phyloP scores from a whole-genome alignment of 2,329 filamentous ascomycete genomes.

The Fusarium gaditjirri region DNA sequence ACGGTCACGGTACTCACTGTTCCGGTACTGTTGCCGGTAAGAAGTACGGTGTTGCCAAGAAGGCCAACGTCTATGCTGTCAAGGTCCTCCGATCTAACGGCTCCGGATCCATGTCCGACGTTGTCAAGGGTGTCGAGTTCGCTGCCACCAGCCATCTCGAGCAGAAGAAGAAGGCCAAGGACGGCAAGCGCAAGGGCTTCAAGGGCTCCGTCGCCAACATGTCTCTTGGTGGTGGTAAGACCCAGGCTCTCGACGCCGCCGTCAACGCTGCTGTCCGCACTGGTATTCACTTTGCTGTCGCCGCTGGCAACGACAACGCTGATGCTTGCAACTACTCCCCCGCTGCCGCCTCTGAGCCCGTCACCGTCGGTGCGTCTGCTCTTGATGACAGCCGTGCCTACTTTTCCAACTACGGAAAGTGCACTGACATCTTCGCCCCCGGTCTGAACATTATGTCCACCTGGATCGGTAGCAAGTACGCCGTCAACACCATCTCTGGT shows the following conservation, averaged over 20 bases:
- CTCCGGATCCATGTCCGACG: constrained; percentile 97
- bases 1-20: constrained; percentile 99
- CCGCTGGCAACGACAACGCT: constrained; percentile 98
- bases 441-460: constrained; percentile 97
- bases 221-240: constrained; percentile 98
- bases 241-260: constrained; percentile 86
- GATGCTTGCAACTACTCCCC: constrained; percentile 99
- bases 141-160: constrained; percentile 83
- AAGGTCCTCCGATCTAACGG: constrained; percentile 98
- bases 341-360: constrained; percentile 87
- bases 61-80: constrained; percentile 95
- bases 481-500: constrained; percentile 98
- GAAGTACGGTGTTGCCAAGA: constrained; percentile 99
- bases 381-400: constrained; percentile 96
- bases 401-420: constrained; percentile 99
- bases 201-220: constrained; percentile 99
- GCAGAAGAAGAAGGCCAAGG: constrained; percentile 81
- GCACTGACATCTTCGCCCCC: constrained; percentile 98
- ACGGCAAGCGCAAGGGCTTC: constrained; percentile 93
- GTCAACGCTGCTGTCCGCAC: constrained; percentile 93
- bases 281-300: constrained; percentile 97
- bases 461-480: constrained; percentile 97
- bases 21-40: constrained; percentile 97
- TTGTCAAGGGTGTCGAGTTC: constrained; percentile 97
- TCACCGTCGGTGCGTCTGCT: constrained; percentile 96